Evolutionary conservation across 768 basidiomycete species (phyloP), one percentile per base, ranked within the genome.

Genomic region (Lactarius indigo): DNA sequence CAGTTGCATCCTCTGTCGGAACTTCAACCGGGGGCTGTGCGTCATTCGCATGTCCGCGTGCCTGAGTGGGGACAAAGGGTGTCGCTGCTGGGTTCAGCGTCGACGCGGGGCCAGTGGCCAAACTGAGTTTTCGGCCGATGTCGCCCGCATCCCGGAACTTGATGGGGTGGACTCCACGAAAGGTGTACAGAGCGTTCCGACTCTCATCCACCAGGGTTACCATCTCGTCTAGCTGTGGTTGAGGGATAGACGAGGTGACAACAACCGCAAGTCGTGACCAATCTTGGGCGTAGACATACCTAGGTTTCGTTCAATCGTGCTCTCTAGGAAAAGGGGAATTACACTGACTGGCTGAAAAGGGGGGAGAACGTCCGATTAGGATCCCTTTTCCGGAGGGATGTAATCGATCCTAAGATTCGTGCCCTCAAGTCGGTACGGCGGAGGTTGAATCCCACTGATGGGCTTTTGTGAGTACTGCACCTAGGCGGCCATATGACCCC

Each of bases 171-270:
- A 59, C 57, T 1, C 60, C 61, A 33, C 55, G 39, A 28, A 61
- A 54, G 28, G 7, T 17, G 12, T 3, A n/a, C 5, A 3, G 26
- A 3, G 47, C 2, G 1, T 3, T 18, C 39, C n/a, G 56, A 17
- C 8, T 55, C 57, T 52, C 65, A 8, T 67, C 28, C 15, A 44
- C 18, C 15, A 69, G 57, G 20, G 18, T 33, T n/a, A 69, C 33
- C 61, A 69, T 69, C 52, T 68, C 65, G 26, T 69, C 68, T 6
- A 69, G 56, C 5, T 57, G 50, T 7, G 68, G 59, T 47, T 47
- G 17, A n/a, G 57, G 13, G 47, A 69, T 59, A 2, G 68, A 69
- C 20, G 61, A 44, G 7, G 68, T 54, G 8, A 63, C 64, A 10
- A 17, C 1, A 2, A 1, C 0, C 23, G 59, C 63, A 35, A 64